A percentile compares a stretch with the other conserved stretches of the same genome.
Conservation (phyloP, 1,284 basidiomycete genomes). For the Sanghuangporus weigelae region DNA sequence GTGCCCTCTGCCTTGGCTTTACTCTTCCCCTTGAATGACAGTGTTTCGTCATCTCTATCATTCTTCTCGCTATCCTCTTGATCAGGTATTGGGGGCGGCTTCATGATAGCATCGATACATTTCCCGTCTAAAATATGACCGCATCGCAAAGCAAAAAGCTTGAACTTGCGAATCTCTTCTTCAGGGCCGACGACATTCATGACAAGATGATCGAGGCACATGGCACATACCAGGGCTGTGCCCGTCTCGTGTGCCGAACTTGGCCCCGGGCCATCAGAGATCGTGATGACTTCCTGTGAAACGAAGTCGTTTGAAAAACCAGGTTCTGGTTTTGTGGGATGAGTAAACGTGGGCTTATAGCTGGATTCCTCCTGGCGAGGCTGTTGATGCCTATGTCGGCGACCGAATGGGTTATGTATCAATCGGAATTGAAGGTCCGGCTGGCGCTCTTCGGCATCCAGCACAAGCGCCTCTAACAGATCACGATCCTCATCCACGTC, state of each 20-base stretch:
- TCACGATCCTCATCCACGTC: constrained; percentile 4
- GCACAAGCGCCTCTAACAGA: constrained; percentile 1
- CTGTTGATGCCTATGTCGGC: not conserved
- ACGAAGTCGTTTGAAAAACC: constrained; percentile 66
- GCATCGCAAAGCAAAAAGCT: constrained; percentile 50
- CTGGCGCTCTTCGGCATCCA: not conserved
- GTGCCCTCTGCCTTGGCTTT: not conserved
- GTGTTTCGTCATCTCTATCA: not conserved
- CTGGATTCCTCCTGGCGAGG: constrained; percentile 25
- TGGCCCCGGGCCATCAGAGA: constrained; percentile 10
- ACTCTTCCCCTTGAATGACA: not conserved
- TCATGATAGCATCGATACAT: constrained; percentile 53
- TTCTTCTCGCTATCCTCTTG: constrained; percentile 4
- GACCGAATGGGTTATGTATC: too few species aligned
- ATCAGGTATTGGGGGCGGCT: constrained; percentile 31
- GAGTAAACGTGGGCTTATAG: constrained; percentile 60
- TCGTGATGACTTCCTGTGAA: constrained; percentile 1
- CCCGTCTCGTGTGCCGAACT: constrained; percentile 3
- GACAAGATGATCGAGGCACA: constrained; percentile 13
- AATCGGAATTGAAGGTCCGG: not conserved
- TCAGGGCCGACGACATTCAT: constrained; percentile 15
- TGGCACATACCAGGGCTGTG: constrained; percentile 15
- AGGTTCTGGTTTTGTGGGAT: constrained; percentile 43
- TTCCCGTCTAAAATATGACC: constrained; percentile 75
- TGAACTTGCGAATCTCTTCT: constrained; percentile 15